Percentiles rank a stretch among this genome's conserved stretches.
phyloP scores from a whole-genome alignment of 108 stramenopile genomes.

The Fistulifera solaris region DNA sequence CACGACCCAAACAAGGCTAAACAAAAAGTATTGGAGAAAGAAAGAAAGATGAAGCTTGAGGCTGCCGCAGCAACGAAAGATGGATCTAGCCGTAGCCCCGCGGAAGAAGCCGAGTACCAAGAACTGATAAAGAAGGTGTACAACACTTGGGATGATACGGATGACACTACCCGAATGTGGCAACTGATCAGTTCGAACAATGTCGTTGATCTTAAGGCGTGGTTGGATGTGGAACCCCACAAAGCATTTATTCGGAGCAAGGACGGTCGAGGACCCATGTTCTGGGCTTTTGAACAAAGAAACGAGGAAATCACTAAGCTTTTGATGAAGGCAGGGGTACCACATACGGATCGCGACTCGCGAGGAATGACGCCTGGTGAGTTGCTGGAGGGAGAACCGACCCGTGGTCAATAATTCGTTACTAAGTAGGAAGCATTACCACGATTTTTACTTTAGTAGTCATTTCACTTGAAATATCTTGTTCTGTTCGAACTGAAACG shows the following conservation, averaged over 20 bases:
- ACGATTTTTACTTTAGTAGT: too few relatives aligned
- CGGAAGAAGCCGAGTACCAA: conserved; percentile 9
- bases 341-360: conserved; percentile 69
- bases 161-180: conserved; percentile 83
- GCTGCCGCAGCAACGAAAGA: conserved; percentile 3
- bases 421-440: too few relatives aligned
- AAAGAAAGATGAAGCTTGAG: conserved; percentile 8
- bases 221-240: conserved; percentile 65
- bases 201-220: conserved; percentile 49
- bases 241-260: conserved; percentile 69
- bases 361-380: conserved; percentile 71
- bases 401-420: too few relatives aligned
- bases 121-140: conserved; percentile 50
- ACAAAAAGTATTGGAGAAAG: conserved; percentile 29
- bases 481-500: too few relatives aligned
- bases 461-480: too few relatives aligned
- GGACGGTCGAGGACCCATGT: conserved; percentile 87
- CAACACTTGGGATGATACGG: conserved; percentile 78
- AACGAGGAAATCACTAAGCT: conserved; percentile 71
- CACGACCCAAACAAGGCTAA: conserved; percentile 54
- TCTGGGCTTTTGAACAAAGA: conserved; percentile 83
- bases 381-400: conserved; percentile 35
- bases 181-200: conserved; percentile 48
- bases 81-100: background rate
- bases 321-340: conserved; percentile 72